A percentile compares a stretch with the other conserved stretches of the same genome.
Conservation (phyloP, 1,284 basidiomycete genomes). For the Sanghuangporus sanghuang region DNA sequence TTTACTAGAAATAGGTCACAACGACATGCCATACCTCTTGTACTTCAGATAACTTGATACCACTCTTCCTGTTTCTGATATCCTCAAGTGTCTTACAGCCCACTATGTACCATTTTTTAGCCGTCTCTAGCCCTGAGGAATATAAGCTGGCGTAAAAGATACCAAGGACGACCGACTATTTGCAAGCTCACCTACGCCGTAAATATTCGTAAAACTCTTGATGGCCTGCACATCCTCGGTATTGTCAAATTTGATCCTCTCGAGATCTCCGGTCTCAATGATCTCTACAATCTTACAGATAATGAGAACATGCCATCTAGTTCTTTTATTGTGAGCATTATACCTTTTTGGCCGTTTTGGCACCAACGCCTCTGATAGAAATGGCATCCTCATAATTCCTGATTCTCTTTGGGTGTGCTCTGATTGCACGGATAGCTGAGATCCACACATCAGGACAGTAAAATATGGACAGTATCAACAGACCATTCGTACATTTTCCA, state of each 20-base stretch:
- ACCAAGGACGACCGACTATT: background rate
- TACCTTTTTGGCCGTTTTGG: conserved; percentile 74
- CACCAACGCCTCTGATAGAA: conserved; percentile 61
- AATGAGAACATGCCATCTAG: background rate
- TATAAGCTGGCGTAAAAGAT: background rate
- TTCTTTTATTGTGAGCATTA: conserved; percentile 11
- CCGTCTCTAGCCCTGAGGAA: conserved; percentile 50
- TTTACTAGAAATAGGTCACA: background rate
- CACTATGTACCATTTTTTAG: conserved; percentile 66
- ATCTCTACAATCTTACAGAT: conserved; percentile 69
- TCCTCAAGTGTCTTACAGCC: conserved; percentile 81
- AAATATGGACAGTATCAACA: background rate
- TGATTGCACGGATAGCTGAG: conserved; percentile 50
- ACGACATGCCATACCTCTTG: conserved; percentile 42
- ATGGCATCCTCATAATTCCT: conserved; percentile 57
- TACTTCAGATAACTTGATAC: conserved; percentile 53
- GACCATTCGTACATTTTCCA: conserved; percentile 45
- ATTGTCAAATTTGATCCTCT: conserved; percentile 54
- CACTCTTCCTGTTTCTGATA: conserved; percentile 50
- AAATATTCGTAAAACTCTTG: conserved; percentile 69
- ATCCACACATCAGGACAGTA: background rate
- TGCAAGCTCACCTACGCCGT: conserved; percentile 67
- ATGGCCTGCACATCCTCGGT: conserved; percentile 54
- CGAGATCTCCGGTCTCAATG: conserved; percentile 59
- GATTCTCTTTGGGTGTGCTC: conserved; percentile 56